Conservation (phyloP, 2,329 filamentous ascomycete species). For the Ophiocordyceps camponoti-leonardi region DNA sequence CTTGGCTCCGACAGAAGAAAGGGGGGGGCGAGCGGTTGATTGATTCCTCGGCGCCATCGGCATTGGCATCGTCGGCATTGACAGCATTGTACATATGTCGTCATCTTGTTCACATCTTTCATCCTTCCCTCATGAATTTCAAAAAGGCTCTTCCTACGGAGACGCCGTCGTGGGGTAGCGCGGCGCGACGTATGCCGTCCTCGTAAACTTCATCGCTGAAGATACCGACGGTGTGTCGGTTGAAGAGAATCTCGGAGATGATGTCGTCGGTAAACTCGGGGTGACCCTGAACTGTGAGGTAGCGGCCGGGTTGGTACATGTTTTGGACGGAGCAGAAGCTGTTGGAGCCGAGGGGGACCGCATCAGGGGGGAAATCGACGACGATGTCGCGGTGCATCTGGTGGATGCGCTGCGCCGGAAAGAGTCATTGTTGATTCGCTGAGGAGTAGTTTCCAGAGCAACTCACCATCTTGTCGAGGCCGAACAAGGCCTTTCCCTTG, state of each 20-base stretch:
- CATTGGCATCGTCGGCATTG: background rate
- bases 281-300: conserved; percentile 29
- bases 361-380: conserved; percentile 18
- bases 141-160: conserved; percentile 57
- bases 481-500: conserved; percentile 21
- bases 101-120: background rate
- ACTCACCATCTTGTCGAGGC: conserved; percentile 15
- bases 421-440: background rate
- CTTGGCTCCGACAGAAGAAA: background rate
- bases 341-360: conserved; percentile 22
- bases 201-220: conserved; percentile 52
- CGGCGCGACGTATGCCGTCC: conserved; percentile 50
- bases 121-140: conserved; percentile 50
- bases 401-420: conserved; percentile 17
- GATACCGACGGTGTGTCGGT: conserved; percentile 47
- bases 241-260: conserved; percentile 19
- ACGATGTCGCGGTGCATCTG: conserved; percentile 32
- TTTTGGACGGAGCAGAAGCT: conserved; percentile 23
- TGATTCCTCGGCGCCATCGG: background rate
- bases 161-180: conserved; percentile 62
- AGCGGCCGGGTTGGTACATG: conserved; percentile 19
- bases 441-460: no score
- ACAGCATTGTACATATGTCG: no score
- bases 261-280: conserved; percentile 25
- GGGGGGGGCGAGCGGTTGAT: background rate